Conservation (phyloP, 2,329 filamentous ascomycete genomes). For the Pseudogymnoascus sp. region DNA sequence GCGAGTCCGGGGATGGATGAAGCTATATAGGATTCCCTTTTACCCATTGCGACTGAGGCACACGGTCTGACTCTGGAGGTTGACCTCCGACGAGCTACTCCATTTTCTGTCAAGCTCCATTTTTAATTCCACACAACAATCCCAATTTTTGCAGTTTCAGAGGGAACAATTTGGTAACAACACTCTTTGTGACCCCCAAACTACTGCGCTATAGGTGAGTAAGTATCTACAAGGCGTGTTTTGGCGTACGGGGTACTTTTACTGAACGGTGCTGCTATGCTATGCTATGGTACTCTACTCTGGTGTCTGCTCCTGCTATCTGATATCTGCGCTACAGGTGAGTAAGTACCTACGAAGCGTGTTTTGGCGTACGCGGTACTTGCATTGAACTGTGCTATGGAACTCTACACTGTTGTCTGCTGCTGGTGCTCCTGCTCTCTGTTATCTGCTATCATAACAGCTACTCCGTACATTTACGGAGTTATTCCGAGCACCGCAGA, state of each 20-base stretch:
- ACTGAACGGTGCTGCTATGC: too few species aligned
- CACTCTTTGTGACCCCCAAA: background rate
- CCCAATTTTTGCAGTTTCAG: background rate
- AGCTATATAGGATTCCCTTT: background rate
- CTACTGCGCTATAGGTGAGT: background rate
- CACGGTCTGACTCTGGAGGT: background rate
- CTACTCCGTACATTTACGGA: background rate
- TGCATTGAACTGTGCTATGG: background rate
- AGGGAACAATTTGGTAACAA: background rate
- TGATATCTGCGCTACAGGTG: background rate
- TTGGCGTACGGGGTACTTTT: too few species aligned
- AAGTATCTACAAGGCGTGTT: too few species aligned
- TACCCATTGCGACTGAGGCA: background rate
- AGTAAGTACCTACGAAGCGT: too few species aligned
- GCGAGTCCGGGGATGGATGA: background rate
- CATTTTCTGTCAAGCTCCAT: background rate
- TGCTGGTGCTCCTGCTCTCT: background rate
- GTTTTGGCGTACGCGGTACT: too few species aligned
- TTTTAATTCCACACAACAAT: background rate
- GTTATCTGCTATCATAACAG: background rate
- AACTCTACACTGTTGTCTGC: background rate
- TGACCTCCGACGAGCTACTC: background rate
- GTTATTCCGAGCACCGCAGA: background rate
- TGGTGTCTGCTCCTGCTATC: too few species aligned
- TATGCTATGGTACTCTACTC: too few species aligned